Base-by-base conservation (phyloP, 305 asterid species). In the Fraxinus angustifolia region DNA sequence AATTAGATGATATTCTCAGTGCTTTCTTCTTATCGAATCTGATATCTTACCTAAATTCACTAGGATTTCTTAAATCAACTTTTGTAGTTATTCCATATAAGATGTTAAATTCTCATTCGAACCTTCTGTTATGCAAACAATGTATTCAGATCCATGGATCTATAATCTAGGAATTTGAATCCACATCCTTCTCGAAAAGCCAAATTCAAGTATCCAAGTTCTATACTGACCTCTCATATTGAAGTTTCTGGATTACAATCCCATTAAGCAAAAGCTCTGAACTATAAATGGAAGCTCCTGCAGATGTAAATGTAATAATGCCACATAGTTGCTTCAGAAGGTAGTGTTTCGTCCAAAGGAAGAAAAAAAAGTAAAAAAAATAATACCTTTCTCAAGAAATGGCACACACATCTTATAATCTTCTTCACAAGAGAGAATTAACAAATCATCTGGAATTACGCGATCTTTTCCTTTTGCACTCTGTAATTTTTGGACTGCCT, bases 251-350 rank as follows among this genome's bases (percentile, higher is more conserved):
- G 72, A 87, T 89, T 70, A 94, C 82, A 81, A 94, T 91, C 38
- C 97, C 98, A 65, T 89, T 90, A 75, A 94, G 91, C 91, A 94
- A 86, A 83, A 94, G 96, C 90, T 94, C 98, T 2, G 97, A 89
- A 86, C 88, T 85, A 81, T 92, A 91, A 30, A 94, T 78, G 40
- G 83, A 84, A 88, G 86, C 90, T 83, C 96, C 98, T 93, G 92
- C 84, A 87, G 82, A 34, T 78, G 48, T 75, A 84, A 67, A 83
- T 78, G 76, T 35, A 70, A 70, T 70, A 83, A 73, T n/a, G 67
- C 36, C 34, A 72, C 48, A n/a, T 38, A 65, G 28, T 75, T 79
- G 83, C 38, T 75, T 50, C 67, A 73, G 79, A 62, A 84, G 80
- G 6, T 48, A 70, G 84, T 79, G 53, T 38, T 23, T 50, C 77